These are phyloP conservation scores for Neospermospora avenae DNA, from an alignment of 2,329 filamentous ascomycete genomes.

Conservation along the genomic window DNA sequence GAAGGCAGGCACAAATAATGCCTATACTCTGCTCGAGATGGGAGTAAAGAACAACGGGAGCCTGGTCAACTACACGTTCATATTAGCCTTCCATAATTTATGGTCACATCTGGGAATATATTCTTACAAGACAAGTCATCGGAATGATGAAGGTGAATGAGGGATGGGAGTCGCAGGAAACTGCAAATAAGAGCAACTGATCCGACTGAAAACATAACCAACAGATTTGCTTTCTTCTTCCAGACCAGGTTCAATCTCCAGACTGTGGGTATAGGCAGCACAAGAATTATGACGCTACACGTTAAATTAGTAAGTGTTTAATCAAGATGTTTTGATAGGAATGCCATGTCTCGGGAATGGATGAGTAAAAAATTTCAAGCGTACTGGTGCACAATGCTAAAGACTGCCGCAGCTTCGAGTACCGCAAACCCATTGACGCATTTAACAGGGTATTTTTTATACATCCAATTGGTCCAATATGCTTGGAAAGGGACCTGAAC, in stretches of 20 bases:
- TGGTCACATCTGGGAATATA: not conserved
- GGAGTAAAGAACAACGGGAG: slow-evolving; percentile 18
- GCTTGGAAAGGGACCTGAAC: slow-evolving; percentile 6
- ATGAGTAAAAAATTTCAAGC: too few relatives aligned
- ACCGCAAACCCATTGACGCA: slow-evolving; percentile 63
- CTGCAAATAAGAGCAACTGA: slow-evolving; percentile 14
- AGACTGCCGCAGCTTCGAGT: slow-evolving; percentile 62
- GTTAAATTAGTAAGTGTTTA: too few relatives aligned
- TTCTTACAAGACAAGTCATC: slow-evolving; percentile 11
- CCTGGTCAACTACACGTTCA: slow-evolving; percentile 15
- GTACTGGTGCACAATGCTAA: slow-evolving; percentile 58
- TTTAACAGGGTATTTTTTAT: slow-evolving; percentile 22
- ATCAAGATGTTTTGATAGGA: too few relatives aligned
- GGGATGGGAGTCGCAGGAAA: slow-evolving; percentile 9
- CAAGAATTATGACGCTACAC: slow-evolving; percentile 57
- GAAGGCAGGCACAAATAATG: slow-evolving; percentile 42
- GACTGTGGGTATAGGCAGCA: slow-evolving; percentile 62
- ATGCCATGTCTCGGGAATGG: too few relatives aligned
- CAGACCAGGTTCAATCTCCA: slow-evolving; percentile 58
- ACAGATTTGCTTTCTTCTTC: slow-evolving; percentile 63
- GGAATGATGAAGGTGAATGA: slow-evolving; percentile 3
- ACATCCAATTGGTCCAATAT: slow-evolving; percentile 21
- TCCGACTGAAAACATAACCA: slow-evolving; percentile 53
- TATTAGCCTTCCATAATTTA: not conserved
- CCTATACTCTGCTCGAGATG: slow-evolving; percentile 39